Evolutionary conservation across 1,284 basidiomycete genomes (phyloP), one percentile per base, ranked within the genome.

Genomic region (Cutaneotrichosporon cutaneum): DNA sequence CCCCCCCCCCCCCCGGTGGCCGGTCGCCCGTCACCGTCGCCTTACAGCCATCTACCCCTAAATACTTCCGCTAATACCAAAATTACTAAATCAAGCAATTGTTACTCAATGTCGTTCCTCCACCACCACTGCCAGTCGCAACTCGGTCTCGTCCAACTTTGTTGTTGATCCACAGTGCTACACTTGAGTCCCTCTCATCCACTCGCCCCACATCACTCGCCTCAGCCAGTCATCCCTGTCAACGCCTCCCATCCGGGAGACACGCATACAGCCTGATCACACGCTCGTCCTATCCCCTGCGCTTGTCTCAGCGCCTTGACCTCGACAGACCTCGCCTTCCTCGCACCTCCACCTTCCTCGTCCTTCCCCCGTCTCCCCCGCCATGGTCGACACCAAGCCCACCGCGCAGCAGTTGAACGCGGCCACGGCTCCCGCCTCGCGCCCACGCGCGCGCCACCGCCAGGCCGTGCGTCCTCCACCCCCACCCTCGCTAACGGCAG

Each of bases 361-460:
- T 35, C 22, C 18, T 27, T 27, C 11, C 27, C 35, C 22, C 16
- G 4, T 27, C 47, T 11, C 5, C 56, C 26, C 9, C 47, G 63
- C n/a, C 56, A 72, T 72, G 69, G 69, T 66, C 62, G 68, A 70
- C 68, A 44, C 60, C 32, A 66, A 67, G 55, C 61, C 67, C 24
- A 66, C 64, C 5, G 18, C 48, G 32, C 59, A 59, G 26, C 61
- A 66, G 59, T 55, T 66, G 32, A 59, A 51, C 7, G 48, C 54
- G 8, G 18, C 33, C 39, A 47, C 21, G 10, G n/a, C 36, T 1
- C 36, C 50, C 13, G 33, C 51, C 14, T 18, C 16, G n/a, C 9
- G 22, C 21, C 26, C 52, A 22, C 35, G 51, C 33, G 7, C 22
- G 24, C 39, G 39, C 39, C 7, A 18, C 1, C 39, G 39, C 18